Percentiles rank a stretch among this genome's conserved stretches.
phyloP scores from a whole-genome alignment of 192 early-diverging fungal species.

The Entomortierella chlamydospora region DNA sequence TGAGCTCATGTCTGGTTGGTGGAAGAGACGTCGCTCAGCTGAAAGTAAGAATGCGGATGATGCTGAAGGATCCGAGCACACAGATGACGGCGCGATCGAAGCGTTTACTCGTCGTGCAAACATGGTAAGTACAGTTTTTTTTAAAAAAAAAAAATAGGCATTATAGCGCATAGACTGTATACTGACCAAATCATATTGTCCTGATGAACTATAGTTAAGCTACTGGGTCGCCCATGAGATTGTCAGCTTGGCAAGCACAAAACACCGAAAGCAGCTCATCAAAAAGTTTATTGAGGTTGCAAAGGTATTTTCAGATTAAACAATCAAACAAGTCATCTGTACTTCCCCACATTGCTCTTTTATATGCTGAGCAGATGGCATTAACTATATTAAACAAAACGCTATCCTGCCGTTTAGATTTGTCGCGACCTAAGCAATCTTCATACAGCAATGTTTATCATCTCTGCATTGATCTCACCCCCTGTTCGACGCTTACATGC shows the following conservation, averaged over 20 bases:
- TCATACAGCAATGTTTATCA: conserved; percentile 74
- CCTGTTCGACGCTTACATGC: conserved; percentile 67
- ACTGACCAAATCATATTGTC: background rate
- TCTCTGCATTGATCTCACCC: conserved; percentile 66
- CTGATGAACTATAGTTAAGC: conserved; percentile 43
- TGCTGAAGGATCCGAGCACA: background rate
- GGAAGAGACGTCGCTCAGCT: conserved; percentile 39
- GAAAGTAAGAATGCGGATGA: conserved; percentile 18
- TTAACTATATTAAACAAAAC: too few relatives aligned
- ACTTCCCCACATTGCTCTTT: too few relatives aligned
- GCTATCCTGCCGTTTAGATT: conserved; percentile 32
- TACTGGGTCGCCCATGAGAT: conserved; percentile 73
- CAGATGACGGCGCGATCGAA: conserved; percentile 59
- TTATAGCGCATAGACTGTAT: background rate
- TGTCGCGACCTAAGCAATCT: conserved; percentile 71
- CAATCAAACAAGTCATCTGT: background rate
- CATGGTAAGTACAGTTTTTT: conserved; percentile 60
- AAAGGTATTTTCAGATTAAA: conserved; percentile 25
- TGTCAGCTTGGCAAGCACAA: conserved; percentile 53
- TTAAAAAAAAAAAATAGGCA: too few relatives aligned
- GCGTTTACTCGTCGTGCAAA: conserved; percentile 66
- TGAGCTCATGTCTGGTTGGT: conserved; percentile 54
- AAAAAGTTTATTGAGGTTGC: conserved; percentile 72
- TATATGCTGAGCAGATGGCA: too few relatives aligned
- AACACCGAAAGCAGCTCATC: conserved; percentile 59